Evolutionary conservation across 129 eudicot genomes (phyloP), one percentile per base, ranked within the genome.

Genomic region (Centrapalus pauciflorus): DNA sequence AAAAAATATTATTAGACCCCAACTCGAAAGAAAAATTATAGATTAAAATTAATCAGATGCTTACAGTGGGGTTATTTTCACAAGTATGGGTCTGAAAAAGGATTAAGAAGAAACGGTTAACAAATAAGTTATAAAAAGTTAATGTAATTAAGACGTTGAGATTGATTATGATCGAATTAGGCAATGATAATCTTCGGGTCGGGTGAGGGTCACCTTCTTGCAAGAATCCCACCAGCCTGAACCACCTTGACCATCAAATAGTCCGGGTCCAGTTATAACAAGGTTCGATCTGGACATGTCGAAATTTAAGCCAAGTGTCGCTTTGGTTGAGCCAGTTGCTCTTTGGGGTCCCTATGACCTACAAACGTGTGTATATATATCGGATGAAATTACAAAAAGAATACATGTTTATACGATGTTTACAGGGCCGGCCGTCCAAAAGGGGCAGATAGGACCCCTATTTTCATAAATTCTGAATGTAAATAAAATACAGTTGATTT

Each of bases 281-380:
- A 80, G 82, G 3, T 80, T 77, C n/a, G n/a, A 1, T 62, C 35
- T n/a, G n/a, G 9, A 81, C 54, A 9, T 35, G 14, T 20, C 27
- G 4, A 35, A 81, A 77, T 14, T 12, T 32, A 26, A 81, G 50
- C 86, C 82, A 81, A 8, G 64, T 37, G 34, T 12, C 14, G 17
- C 6, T 37, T 0, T 52, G 57, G 11, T 7, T 45, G 8, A 52
- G 11, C 73, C 86, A 79, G 23, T 37, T 16, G 16, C 11, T 62
- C 51, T 13, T 62, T 8, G 65, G 64, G 20, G 23, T 54, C 26
- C 86, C 86, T 2, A 43, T 35, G 13, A 80, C 61, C 84, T 79
- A 46, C 69, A n/a, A 7, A 16, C 58, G 19, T 19, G 51, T 24
- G 52, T 10, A 6, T 1, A 35, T 17, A 40, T 23, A 28, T n/a